Evolutionary conservation across 495 filamentous ascomycete species (phyloP), one percentile per base, ranked within the genome.

Genomic region (Tirmania nivea): DNA sequence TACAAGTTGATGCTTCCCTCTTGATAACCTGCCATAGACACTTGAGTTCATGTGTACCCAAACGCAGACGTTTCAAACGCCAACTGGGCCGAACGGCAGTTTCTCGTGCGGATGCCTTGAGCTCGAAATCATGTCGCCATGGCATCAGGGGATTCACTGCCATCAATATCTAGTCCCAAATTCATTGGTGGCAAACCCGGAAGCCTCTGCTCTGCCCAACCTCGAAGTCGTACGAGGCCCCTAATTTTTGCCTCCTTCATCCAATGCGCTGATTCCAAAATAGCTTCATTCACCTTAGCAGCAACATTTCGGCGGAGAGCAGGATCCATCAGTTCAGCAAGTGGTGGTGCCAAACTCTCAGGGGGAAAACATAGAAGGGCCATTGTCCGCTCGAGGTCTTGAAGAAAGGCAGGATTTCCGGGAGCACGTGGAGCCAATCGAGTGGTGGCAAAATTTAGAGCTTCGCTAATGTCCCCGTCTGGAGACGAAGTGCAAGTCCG

Each of bases 381-480:
- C 77, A 99, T 93, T 0, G 90, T 94, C 56, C 79, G 75, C 66
- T 99, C 90, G 17, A 99, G 74, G 57, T 94, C 87, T 54, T 83
- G 76, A 8, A 94, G 72, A 59, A 93, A 96, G 36, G 80, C 75
- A 17, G 74, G 76, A 56, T 89, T 87, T 37, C 54, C 54, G 4
- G 87, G 78, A 1, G 89, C 90, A 35, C 84, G 79, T 1, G 92
- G 90, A 8, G 84, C 88, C 19, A 99, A 72, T 57, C 94, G 80
- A 21, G 76, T 75, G 0, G 81, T 86, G 12, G 90, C 90, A 68
- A 99, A 99, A 49, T 78, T 76, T 50, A 99, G 67, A 5, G 86
- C 89, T 12, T 82, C 79, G 10, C 71, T 79, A 57, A 93, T 87
- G 62, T 94, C 85, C 34, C 78, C 75, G 56, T 77, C 75, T 14